A percentile compares a stretch with the other conserved stretches of the same genome.
Evolutionary conservation across 208 protist genomes (phyloP).

Genomic region (Crithidia mellificae): DNA sequence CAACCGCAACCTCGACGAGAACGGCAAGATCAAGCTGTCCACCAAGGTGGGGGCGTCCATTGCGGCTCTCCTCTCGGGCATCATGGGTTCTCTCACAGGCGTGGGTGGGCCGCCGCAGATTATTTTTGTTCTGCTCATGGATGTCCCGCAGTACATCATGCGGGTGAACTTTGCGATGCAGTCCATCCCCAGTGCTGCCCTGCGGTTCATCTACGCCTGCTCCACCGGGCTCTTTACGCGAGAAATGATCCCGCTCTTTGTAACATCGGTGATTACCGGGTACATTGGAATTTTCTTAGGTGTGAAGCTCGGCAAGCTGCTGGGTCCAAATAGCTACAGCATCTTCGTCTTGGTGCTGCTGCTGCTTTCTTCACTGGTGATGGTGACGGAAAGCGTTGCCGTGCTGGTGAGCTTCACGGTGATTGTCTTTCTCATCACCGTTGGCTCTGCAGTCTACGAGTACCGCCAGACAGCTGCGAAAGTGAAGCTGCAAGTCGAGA

Average conservation of each 20-base stretch:
- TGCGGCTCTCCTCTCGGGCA: constrained; percentile 43
- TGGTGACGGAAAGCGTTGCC: constrained; percentile 36
- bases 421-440: constrained; percentile 14
- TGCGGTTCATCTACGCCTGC: constrained; percentile 52
- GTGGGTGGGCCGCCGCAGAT: constrained; percentile 62
- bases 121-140: constrained; percentile 60
- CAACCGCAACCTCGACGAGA: constrained; percentile 63
- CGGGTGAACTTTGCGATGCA: constrained; percentile 61
- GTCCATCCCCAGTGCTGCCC: constrained; percentile 49
- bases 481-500: constrained; percentile 27
- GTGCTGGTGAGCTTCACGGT: constrained; percentile 27
- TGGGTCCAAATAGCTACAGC: constrained; percentile 62
- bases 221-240: constrained; percentile 28
- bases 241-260: constrained; percentile 37
- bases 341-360: constrained; percentile 54
- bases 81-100: constrained; percentile 61
- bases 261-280: constrained; percentile 44
- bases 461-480: constrained; percentile 19
- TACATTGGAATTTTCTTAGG: constrained; percentile 51
- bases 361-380: constrained; percentile 48
- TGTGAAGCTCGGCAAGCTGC: constrained; percentile 43
- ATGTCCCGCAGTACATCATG: constrained; percentile 63
- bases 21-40: constrained; percentile 56
- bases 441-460: constrained; percentile 32
- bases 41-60: constrained; percentile 52